Evolutionary conservation across 768 basidiomycete genomes (phyloP).

Genomic region (Boletus coccyginus): DNA sequence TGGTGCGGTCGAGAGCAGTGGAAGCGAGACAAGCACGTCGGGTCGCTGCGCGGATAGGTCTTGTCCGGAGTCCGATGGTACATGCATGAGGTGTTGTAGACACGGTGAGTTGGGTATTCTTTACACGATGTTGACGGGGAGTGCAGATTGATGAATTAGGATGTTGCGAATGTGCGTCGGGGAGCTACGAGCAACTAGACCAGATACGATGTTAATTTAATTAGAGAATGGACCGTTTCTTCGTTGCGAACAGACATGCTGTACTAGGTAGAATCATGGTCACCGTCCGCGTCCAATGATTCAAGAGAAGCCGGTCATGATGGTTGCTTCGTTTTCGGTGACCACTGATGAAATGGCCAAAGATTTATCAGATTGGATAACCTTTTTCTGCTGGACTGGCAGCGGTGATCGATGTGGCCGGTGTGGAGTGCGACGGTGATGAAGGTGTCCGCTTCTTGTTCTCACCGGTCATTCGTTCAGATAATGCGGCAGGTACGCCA

Average conservation of each 20-base stretch:
- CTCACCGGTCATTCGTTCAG: not conserved
- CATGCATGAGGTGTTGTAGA: not conserved
- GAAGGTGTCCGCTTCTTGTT: not conserved
- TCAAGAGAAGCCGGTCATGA: not conserved
- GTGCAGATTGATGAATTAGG: not conserved
- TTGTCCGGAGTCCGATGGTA: conserved; percentile 40
- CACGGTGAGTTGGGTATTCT: conserved; percentile 2
- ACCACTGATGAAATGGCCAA: no score
- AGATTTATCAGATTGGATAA: no score
- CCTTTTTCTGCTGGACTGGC: not conserved
- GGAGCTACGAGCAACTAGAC: not conserved
- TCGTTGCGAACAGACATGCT: no score
- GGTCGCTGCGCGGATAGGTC: conserved; percentile 83
- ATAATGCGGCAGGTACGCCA: not conserved
- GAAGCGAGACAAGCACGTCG: conserved; percentile 75
- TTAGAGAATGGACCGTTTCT: not conserved
- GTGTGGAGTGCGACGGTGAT: conserved; percentile 12
- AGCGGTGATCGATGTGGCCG: not conserved
- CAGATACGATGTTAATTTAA: not conserved
- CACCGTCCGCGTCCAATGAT: not conserved
- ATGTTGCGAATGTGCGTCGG: conserved; percentile 6
- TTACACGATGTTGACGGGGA: not conserved
- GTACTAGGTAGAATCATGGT: not conserved
- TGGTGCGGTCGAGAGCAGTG: conserved; percentile 65
- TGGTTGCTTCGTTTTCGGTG: no score